Percentiles rank a stretch among this genome's conserved stretches.
phyloP scores from a whole-genome alignment of 805 yeast species.

The Ogataea parapolymorpha region DNA sequence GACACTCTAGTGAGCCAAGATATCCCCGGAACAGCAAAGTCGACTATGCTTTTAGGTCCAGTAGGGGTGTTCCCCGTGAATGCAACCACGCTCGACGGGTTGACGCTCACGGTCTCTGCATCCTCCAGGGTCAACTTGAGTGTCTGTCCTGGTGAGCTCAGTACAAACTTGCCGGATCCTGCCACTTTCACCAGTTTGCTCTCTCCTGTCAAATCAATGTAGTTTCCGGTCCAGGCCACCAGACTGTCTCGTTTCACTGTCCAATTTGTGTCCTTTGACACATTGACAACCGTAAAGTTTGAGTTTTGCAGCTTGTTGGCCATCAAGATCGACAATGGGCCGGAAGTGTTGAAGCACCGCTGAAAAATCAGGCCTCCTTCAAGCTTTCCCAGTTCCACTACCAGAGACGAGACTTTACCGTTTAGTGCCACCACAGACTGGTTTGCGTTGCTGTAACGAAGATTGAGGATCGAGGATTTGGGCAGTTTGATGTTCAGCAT shows the following conservation, averaged over 20 bases:
- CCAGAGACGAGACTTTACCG: constrained; percentile 36
- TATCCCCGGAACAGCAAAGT: constrained; percentile 26
- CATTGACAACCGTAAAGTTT: constrained; percentile 35
- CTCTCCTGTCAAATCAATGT: constrained; percentile 20
- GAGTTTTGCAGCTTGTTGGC: constrained; percentile 35
- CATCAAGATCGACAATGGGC: constrained; percentile 33
- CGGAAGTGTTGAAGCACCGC: constrained; percentile 30
- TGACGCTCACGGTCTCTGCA: constrained; percentile 38
- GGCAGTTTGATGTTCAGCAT: constrained; percentile 44
- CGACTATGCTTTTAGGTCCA: constrained; percentile 21
- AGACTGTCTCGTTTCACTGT: constrained; percentile 35
- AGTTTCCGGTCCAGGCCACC: constrained; percentile 48
- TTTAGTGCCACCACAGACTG: constrained; percentile 43
- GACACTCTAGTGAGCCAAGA: constrained; percentile 7
- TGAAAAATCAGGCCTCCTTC: constrained; percentile 30
- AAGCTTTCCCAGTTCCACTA: constrained; percentile 27
- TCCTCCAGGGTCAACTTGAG: constrained; percentile 34
- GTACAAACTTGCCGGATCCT: constrained; percentile 41
- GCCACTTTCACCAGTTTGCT: constrained; percentile 14
- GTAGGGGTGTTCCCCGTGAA: constrained; percentile 13
- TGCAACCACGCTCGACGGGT: constrained; percentile 41
- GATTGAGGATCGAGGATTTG: constrained; percentile 35
- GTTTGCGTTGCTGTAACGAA: constrained; percentile 35
- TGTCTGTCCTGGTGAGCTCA: constrained; percentile 39
- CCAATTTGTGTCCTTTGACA: constrained; percentile 33